Conservation (phyloP, 768 basidiomycete species). For the Auricularia auricula-judae region DNA sequence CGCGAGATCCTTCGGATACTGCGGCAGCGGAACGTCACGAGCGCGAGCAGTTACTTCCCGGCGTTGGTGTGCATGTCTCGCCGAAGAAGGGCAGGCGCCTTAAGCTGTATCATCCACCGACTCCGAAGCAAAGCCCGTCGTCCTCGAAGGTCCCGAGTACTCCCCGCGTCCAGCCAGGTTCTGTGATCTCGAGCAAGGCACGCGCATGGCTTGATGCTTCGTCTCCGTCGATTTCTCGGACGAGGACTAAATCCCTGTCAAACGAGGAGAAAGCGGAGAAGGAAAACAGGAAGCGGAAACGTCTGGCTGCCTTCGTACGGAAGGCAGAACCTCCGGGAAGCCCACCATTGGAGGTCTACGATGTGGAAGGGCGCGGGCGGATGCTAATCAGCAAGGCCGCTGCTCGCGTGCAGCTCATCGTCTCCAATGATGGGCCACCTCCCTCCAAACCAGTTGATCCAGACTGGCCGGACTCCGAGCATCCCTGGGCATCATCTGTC, state of each 20-base stretch:
- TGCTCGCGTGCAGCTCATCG: constrained; percentile 18
- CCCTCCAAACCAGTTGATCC: constrained; percentile 27
- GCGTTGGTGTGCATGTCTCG: constrained; percentile 56
- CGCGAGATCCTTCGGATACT: constrained; percentile 24
- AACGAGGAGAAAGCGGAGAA: constrained; percentile 33
- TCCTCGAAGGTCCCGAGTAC: background rate
- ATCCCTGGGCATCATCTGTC: constrained; percentile 60
- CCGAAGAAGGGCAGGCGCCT: constrained; percentile 63
- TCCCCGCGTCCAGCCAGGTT: background rate
- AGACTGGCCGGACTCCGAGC: constrained; percentile 70
- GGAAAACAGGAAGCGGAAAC: constrained; percentile 53
- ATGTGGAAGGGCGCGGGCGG: constrained; percentile 58
- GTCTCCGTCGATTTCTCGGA: background rate
- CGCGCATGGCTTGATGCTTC: constrained; percentile 19
- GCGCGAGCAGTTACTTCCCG: constrained; percentile 17
- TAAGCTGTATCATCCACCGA: constrained; percentile 47
- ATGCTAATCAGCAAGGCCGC: constrained; percentile 52
- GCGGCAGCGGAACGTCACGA: constrained; percentile 17
- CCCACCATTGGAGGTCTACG: constrained; percentile 34
- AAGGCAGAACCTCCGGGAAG: constrained; percentile 18
- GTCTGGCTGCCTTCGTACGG: constrained; percentile 57
- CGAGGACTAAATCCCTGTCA: constrained; percentile 4
- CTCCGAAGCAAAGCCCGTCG: background rate
- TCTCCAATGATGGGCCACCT: background rate
- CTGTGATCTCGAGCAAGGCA: background rate